phyloP scores from a whole-genome alignment of 2,329 filamentous ascomycete genomes.

The Penicillium sp. region DNA sequence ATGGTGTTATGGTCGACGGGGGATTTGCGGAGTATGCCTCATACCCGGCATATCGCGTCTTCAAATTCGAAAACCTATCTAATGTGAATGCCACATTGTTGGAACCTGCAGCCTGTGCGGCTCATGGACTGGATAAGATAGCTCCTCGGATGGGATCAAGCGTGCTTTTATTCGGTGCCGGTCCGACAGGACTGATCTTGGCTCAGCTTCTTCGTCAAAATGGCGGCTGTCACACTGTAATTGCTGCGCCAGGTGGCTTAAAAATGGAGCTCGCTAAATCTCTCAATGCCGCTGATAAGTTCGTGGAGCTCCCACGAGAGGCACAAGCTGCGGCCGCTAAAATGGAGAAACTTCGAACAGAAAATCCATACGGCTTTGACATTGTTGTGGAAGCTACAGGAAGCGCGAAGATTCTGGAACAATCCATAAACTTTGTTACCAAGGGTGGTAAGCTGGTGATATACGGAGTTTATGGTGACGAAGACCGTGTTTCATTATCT shows the following conservation, averaged over 20 bases:
- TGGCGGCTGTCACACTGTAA: constrained; percentile 70
- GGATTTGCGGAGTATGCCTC: constrained; percentile 73
- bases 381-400: constrained; percentile 74
- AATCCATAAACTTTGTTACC: constrained; percentile 72
- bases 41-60: constrained; percentile 62
- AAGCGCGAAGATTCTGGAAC: constrained; percentile 69
- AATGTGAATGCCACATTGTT: constrained; percentile 72
- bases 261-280: constrained; percentile 70
- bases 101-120: constrained; percentile 73
- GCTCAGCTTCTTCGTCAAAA: constrained; percentile 67
- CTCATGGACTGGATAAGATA: constrained; percentile 72
- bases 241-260: constrained; percentile 69
- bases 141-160: constrained; percentile 66
- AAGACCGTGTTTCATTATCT: constrained; percentile 68
- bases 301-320: constrained; percentile 50
- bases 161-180: constrained; percentile 71
- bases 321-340: constrained; percentile 57
- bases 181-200: constrained; percentile 69
- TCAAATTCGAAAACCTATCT: constrained; percentile 68
- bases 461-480: constrained; percentile 70
- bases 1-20: constrained; percentile 63
- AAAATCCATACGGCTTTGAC: constrained; percentile 74
- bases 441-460: constrained; percentile 73
- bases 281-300: constrained; percentile 54
- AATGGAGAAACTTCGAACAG: constrained; percentile 64